phyloP scores from a whole-genome alignment of 1,284 basidiomycete genomes.

The Peniophora sp. region DNA sequence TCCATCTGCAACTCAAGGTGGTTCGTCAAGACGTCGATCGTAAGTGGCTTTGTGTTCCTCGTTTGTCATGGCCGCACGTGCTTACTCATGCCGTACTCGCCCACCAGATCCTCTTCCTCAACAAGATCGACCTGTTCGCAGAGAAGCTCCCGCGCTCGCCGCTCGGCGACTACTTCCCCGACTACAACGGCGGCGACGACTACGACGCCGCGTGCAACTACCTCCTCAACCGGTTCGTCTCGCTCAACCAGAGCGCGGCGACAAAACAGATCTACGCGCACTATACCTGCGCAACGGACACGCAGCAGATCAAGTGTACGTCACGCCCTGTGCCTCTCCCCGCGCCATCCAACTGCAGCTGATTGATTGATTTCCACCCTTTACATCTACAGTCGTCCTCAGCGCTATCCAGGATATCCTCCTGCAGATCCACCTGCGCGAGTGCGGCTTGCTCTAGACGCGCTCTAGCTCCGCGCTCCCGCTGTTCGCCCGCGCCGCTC shows the following conservation, averaged over 20 bases:
- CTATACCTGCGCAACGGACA: conserved; percentile 87
- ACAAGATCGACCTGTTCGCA: conserved; percentile 96
- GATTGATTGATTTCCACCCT: neutral
- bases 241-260: conserved; percentile 79
- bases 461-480: too few species aligned
- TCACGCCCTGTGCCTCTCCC: neutral
- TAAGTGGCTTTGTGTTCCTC: conserved; percentile 28
- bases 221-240: conserved; percentile 80
- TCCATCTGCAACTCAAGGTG: conserved; percentile 95
- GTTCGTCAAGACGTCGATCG: conserved; percentile 87
- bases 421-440: conserved; percentile 75
- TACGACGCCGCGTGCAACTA: conserved; percentile 86
- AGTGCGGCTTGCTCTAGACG: conserved; percentile 70
- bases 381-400: conserved; percentile 51
- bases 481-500: too few species aligned
- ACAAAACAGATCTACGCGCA: conserved; percentile 86
- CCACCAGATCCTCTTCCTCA: conserved; percentile 77
- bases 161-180: conserved; percentile 84
- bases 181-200: conserved; percentile 73
- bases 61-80: conserved; percentile 1
- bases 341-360: neutral
- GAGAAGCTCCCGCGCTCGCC: conserved; percentile 89
- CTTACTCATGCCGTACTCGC: neutral
- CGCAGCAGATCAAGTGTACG: conserved; percentile 82
- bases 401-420: conserved; percentile 80